Evolutionary conservation across 148 eudicot genomes (phyloP).

Genomic region (Chenopodium quinoa): DNA sequence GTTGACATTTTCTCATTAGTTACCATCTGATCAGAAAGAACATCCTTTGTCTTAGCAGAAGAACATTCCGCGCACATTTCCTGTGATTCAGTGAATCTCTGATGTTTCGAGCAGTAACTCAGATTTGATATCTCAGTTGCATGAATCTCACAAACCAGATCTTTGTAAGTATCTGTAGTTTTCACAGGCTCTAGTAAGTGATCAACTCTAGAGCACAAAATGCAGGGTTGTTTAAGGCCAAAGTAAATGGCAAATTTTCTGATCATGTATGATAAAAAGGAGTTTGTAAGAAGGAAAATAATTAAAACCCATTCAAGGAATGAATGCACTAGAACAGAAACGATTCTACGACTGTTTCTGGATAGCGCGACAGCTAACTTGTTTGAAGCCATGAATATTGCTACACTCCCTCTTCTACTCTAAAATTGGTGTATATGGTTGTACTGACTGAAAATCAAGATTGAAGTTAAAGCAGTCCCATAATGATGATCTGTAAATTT

Average conservation of each 20-base stretch:
- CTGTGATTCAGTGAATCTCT: constrained; percentile 43
- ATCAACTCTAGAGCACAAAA: constrained; percentile 71
- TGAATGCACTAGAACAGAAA: constrained; percentile 49
- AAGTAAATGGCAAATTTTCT: constrained; percentile 63
- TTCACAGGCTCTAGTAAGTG: constrained; percentile 40
- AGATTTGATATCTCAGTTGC: constrained; percentile 53
- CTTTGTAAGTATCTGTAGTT: constrained; percentile 32
- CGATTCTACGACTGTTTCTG: constrained; percentile 54
- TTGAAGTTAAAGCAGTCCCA: background rate
- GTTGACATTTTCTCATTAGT: constrained; percentile 28
- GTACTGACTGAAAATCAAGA: background rate
- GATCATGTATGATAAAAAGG: constrained; percentile 66
- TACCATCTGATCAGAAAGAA: background rate
- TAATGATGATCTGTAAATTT: background rate
- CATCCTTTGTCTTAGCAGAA: constrained; percentile 8
- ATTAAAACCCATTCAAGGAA: constrained; percentile 79
- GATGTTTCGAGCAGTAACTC: constrained; percentile 63
- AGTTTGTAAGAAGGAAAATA: constrained; percentile 62
- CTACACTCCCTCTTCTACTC: background rate
- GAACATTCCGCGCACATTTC: constrained; percentile 66
- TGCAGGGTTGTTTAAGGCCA: constrained; percentile 76
- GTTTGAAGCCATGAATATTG: constrained; percentile 55
- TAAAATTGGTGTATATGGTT: background rate
- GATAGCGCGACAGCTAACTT: constrained; percentile 61
- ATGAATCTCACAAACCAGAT: constrained; percentile 63